Evolutionary conservation across 345 rosid species (phyloP).

Genomic region (Euphorbia tirucalli): DNA sequence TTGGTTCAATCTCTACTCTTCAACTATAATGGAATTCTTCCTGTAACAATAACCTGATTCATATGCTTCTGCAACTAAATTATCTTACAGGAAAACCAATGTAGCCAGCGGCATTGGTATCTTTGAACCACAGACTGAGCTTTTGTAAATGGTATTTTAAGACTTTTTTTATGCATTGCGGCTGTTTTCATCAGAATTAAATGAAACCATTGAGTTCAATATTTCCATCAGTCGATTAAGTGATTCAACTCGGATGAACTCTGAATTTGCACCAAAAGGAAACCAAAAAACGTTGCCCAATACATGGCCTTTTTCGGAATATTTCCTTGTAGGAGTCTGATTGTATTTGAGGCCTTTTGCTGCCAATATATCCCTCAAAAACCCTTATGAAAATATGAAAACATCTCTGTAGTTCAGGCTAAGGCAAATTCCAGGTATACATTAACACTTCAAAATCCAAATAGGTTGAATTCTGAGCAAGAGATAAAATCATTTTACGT

Average conservation of each 20-base stretch:
- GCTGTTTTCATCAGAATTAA: constrained; percentile 32
- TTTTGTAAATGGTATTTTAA: constrained; percentile 50
- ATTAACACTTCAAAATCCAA: constrained; percentile 80
- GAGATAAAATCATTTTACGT: constrained; percentile 62
- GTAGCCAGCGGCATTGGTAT: background rate
- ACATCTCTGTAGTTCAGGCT: constrained; percentile 55
- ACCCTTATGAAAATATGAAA: constrained; percentile 46
- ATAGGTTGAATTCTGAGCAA: constrained; percentile 70
- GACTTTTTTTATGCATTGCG: constrained; percentile 43
- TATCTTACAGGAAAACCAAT: background rate
- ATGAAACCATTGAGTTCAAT: constrained; percentile 46
- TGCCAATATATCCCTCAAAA: constrained; percentile 61
- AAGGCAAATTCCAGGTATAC: constrained; percentile 53
- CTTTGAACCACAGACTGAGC: constrained; percentile 29
- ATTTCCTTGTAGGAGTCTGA: constrained; percentile 74
- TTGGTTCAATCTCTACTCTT: too few species aligned
- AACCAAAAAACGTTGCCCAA: constrained; percentile 54
- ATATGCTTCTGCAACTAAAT: background rate
- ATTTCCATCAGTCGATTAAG: constrained; percentile 74
- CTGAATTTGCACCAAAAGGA: constrained; percentile 61
- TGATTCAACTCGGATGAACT: constrained; percentile 74
- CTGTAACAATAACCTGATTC: background rate
- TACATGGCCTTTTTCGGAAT: constrained; percentile 70
- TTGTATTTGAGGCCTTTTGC: constrained; percentile 73
- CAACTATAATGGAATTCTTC: background rate